Base-by-base conservation (phyloP, 208 protist genomes). In the Trypanosoma melophagium region DNA sequence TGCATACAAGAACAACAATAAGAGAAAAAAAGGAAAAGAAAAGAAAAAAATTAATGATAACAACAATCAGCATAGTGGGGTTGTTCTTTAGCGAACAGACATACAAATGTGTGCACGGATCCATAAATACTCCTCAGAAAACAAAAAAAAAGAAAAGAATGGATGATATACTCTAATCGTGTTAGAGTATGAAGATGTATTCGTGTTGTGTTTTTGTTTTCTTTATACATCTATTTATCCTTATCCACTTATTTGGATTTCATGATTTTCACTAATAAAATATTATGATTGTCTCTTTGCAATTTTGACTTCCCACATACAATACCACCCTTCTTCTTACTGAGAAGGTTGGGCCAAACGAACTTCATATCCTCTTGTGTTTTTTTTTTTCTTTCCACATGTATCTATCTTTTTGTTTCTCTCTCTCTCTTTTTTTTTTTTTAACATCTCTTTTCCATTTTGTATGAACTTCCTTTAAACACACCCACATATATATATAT, bases 381-480 rank as follows among this genome's bases (percentile, higher is more conserved):
- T 35, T 35, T 35, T 35, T 35, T 35, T 35, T 35, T 35, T 35
- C 28, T 35, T 5, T 35, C 5, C 28, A 1, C 28, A 35, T 35
- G 1, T 47, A 47, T 47, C 10, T 47, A 9, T n/a, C 22, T 56
- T 56, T 14, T 44, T 10, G 24, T 21, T 21, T 21, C 38, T 21
- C 8, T 24, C 56, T 1, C 56, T 47, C 31, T 47, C 31, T 50
- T 5, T n/a, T 9, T 8, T 25, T 52, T 45, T 42, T 69, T 19
- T 59, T 57, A 45, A 73, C 19, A 50, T 53, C 25, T 58, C 49
- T 47, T 49, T 70, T 42, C 12, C 24, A 28, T 52, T 58, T 31
- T 45, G 50, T 25, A 40, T 38, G n/a, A n/a, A n/a, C 8, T 21
- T 7, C 24, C 16, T 2, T 52, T 13, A 60, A 41, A 13, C 1